These are phyloP conservation scores for Zygosaccharomyces lentus DNA, from an alignment of 805 yeast genomes.

Conservation along the genomic window DNA sequence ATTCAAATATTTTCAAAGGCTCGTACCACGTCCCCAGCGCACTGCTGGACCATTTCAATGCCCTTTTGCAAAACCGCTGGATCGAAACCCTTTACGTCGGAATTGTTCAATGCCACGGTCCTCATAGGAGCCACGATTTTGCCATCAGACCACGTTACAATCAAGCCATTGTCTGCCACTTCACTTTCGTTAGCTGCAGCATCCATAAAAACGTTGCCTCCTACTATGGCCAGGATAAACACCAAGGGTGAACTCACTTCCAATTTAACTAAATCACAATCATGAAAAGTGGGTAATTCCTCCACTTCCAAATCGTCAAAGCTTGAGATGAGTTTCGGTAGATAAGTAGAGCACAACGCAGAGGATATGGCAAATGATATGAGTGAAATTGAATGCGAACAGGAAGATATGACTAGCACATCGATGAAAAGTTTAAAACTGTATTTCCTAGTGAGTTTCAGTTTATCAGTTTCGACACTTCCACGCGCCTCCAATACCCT, in stretches of 20 bases:
- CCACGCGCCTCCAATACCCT: constrained; percentile 24
- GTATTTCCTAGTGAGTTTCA: constrained; percentile 68
- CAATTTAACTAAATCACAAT: constrained; percentile 70
- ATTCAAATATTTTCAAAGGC: constrained; percentile 45
- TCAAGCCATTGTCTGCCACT: constrained; percentile 78
- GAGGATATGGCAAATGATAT: constrained; percentile 75
- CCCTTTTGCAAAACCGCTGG: constrained; percentile 48
- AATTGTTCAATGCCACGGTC: constrained; percentile 55
- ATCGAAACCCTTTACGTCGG: constrained; percentile 51
- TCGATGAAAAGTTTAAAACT: constrained; percentile 76
- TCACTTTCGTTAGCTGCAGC: constrained; percentile 88
- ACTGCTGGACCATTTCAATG: constrained; percentile 51
- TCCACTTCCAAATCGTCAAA: constrained; percentile 65
- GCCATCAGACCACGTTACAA: constrained; percentile 68
- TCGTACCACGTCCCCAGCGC: constrained; percentile 58
- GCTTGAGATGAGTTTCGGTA: constrained; percentile 69
- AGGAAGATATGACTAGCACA: constrained; percentile 68
- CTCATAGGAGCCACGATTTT: constrained; percentile 68
- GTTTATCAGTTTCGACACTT: constrained; percentile 44
- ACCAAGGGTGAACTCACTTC: constrained; percentile 58
- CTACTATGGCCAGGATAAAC: constrained; percentile 72
- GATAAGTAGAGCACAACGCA: constrained; percentile 71
- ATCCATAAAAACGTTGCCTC: constrained; percentile 62
- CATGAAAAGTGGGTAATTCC: constrained; percentile 87
- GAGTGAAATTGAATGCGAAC: constrained; percentile 76